These are phyloP conservation scores for Boletus eberwhitei DNA, from an alignment of 768 basidiomycete species.

Conservation along the genomic window DNA sequence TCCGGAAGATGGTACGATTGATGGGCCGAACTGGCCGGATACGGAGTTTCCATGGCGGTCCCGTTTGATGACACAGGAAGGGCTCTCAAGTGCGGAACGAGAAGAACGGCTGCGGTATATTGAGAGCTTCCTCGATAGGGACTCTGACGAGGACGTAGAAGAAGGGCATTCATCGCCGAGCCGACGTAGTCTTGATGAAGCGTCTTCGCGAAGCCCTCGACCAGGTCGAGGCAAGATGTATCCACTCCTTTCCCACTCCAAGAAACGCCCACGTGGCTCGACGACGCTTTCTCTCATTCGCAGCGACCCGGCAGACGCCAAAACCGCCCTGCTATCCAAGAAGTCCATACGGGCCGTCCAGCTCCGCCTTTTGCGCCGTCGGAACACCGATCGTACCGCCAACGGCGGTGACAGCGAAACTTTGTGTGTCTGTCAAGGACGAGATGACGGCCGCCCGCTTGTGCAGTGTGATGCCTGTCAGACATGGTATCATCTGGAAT, in stretches of 20 bases:
- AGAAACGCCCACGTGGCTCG: constrained; percentile 13
- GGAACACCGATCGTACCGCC: constrained; percentile 33
- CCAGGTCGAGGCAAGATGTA: constrained; percentile 60
- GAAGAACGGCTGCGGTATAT: constrained; percentile 64
- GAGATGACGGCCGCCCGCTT: constrained; percentile 68
- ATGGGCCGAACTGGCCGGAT: constrained; percentile 77
- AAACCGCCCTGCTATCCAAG: constrained; percentile 69
- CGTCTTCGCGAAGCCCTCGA: constrained; percentile 19
- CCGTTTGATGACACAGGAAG: constrained; percentile 52
- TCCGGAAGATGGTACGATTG: constrained; percentile 33
- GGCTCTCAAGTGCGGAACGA: constrained; percentile 50
- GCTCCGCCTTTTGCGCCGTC: constrained; percentile 42
- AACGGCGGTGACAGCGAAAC: constrained; percentile 48
- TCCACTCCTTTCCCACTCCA: constrained; percentile 45
- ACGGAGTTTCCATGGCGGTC: constrained; percentile 74
- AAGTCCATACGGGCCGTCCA: constrained; percentile 62
- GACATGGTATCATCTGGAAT: constrained; percentile 79
- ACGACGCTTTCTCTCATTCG: constrained; percentile 39
- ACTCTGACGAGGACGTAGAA: constrained; percentile 52
- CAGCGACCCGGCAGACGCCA: constrained; percentile 74
- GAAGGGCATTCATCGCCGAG: constrained; percentile 15
- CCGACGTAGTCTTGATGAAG: constrained; percentile 10
- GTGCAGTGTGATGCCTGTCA: constrained; percentile 82
- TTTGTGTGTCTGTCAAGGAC: constrained; percentile 64
- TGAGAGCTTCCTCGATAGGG: constrained; percentile 68